These are phyloP conservation scores for Oryza meyeriana DNA, from an alignment of 176 grass and related monocot species.

Conservation along the genomic window DNA sequence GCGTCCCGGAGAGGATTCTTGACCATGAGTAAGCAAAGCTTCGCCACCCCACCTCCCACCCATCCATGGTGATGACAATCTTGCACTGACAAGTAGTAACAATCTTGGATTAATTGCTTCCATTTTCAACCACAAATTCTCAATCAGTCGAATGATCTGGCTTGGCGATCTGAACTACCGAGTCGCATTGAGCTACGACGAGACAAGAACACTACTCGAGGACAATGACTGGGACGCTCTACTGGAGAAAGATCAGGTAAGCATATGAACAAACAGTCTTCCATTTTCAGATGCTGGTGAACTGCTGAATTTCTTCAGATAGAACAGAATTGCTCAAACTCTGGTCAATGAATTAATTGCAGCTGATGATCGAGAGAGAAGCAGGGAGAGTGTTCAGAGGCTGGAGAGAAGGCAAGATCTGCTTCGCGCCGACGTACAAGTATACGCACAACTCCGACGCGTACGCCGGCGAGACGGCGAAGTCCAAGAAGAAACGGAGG, in stretches of 20 bases:
- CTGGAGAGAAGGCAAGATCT: conserved; percentile 93
- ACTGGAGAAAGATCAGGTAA: conserved; percentile 82
- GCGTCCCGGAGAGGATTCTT: conserved; percentile 64
- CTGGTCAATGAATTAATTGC: neutral
- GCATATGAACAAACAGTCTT: neutral
- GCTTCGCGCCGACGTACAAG: conserved; percentile 97
- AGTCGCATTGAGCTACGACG: conserved; percentile 70
- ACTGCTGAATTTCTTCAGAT: neutral
- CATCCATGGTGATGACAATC: neutral
- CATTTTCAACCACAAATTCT: neutral
- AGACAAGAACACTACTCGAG: conserved; percentile 75
- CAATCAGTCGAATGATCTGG: conserved; percentile 68
- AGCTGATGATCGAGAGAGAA: conserved; percentile 77
- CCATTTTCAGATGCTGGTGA: neutral
- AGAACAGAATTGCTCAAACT: neutral
- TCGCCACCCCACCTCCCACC: neutral
- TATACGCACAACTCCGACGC: conserved; percentile 93
- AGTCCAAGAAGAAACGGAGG: conserved; percentile 90
- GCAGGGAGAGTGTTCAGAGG: conserved; percentile 85
- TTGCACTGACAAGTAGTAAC: neutral
- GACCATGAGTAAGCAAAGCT: conserved; percentile 64
- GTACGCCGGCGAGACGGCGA: conserved; percentile 81
- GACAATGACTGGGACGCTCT: conserved; percentile 88
- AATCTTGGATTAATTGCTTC: neutral
- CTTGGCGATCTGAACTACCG: conserved; percentile 89